Percentiles rank a stretch among this genome's conserved stretches.
These are phyloP conservation scores for Lentinula novae-zelandiae DNA, from an alignment of 1,284 basidiomycete genomes.

Conservation along the genomic window DNA sequence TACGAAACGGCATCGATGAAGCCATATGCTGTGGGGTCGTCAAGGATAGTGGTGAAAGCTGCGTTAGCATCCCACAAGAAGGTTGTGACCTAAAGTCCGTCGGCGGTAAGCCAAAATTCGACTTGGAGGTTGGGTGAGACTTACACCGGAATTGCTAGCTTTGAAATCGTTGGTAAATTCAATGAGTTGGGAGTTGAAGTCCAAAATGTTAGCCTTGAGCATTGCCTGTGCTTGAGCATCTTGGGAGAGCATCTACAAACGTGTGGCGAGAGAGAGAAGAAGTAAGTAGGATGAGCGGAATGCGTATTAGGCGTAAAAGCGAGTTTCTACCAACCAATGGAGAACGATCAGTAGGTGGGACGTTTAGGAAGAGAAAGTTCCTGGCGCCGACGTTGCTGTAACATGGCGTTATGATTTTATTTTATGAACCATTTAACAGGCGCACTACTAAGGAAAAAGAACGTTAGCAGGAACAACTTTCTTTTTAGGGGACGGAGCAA, in stretches of 20 bases:
- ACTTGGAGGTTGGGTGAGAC: slow-evolving; percentile 10
- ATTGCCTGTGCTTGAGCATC: slow-evolving; percentile 29
- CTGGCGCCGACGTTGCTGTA: slow-evolving; percentile 39
- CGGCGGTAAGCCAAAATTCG: neutral
- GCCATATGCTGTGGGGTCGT: slow-evolving; percentile 45
- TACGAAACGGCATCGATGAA: slow-evolving; percentile 50
- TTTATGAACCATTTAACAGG: neutral
- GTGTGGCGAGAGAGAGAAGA: neutral
- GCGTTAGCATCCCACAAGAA: slow-evolving; percentile 51
- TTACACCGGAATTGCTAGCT: slow-evolving; percentile 41
- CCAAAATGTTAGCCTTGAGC: slow-evolving; percentile 44
- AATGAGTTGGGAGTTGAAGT: slow-evolving; percentile 47
- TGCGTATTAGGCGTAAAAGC: too few species aligned
- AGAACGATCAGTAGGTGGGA: slow-evolving; percentile 52
- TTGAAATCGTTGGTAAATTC: slow-evolving; percentile 36
- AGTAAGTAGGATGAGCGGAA: too few species aligned
- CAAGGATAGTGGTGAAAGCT: slow-evolving; percentile 47
- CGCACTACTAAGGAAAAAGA: slow-evolving; percentile 11
- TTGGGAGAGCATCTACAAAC: slow-evolving; percentile 44
- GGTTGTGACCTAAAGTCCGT: slow-evolving; percentile 35
- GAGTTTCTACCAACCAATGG: slow-evolving; percentile 34
- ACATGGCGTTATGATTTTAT: neutral
- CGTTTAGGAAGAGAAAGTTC: slow-evolving; percentile 59
- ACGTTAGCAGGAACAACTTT: neutral
- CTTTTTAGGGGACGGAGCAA: neutral